Evolutionary conservation across 106 monocot species (phyloP), one percentile per base, ranked within the genome.

Genomic region (Dendrobium catenatum): DNA sequence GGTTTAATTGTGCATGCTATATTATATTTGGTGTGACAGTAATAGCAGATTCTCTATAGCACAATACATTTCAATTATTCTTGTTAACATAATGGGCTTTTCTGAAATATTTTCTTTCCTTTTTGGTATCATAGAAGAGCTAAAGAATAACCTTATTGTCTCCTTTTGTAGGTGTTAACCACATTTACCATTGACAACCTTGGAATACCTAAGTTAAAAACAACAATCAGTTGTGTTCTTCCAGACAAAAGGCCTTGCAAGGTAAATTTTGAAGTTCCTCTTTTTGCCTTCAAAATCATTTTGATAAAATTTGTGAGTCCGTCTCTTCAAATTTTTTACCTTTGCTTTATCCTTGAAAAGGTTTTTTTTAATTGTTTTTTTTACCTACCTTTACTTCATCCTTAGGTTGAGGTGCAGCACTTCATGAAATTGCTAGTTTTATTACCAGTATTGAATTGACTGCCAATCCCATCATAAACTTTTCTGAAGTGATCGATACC

Each of bases 341-440:
- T 41, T 66, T 26, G 20, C 20, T 83, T 37, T 68, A 40, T 43
- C 68, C 79, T 40, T 33, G 33, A 33, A 33, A 33, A 33, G 33
- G 33, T 33, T 33, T 33, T 33, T 33, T 33, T 33, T 33, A 33
- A 1, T 33, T 0, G 0, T 33, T 33, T 33, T 33, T 33, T 33
- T 33, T 33, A 33, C 33, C 33, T 33, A 33, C 33, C 33, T 26
- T 33, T 2, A 33, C 19, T 37, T 18, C 16, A 42, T 27, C 33
- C 10, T 8, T 82, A 94, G 94, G 84, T 85, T 68, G 94, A 94
- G 59, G 41, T 91, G 37, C 94, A 91, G 76, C 89, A 94, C 78
- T 79, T 94, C 91, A 94, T 89, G 89, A 91, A 7, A 85, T 90
- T 85, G 86, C 90, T 13, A 88, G 93, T 1, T n/a, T 93, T 3